Conservation (phyloP, 2,329 filamentous ascomycete genomes). For the Phialophora verrucosa region DNA sequence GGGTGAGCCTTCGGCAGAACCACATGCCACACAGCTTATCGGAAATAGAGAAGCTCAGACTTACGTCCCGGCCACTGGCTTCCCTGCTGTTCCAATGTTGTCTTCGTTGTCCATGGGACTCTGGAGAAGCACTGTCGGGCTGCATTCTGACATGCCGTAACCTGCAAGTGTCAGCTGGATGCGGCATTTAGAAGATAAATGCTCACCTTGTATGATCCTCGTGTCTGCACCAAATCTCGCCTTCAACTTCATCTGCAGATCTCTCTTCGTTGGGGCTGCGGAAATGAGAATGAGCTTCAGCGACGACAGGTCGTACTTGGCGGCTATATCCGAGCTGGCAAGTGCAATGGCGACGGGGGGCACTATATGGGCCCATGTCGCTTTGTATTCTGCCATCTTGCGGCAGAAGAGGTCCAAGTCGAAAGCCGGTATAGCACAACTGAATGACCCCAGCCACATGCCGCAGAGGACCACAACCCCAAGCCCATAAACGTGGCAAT, state of each 20-base stretch:
- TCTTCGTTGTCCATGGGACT: constrained; percentile 52
- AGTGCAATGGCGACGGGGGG: constrained; percentile 66
- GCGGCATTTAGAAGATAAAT: constrained; percentile 55
- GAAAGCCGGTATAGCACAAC: constrained; percentile 62
- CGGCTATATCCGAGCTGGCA: constrained; percentile 58
- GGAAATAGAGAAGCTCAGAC: constrained; percentile 1
- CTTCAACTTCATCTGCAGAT: constrained; percentile 59
- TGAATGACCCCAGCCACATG: constrained; percentile 54
- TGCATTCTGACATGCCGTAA: constrained; percentile 41
- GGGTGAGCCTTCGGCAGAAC: not conserved
- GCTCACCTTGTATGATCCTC: constrained; percentile 49
- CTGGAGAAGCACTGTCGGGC: constrained; percentile 53
- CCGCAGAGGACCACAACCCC: constrained; percentile 56
- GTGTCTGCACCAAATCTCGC: constrained; percentile 55
- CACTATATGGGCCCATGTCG: constrained; percentile 64
- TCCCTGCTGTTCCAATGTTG: constrained; percentile 50
- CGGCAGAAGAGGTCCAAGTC: constrained; percentile 61
- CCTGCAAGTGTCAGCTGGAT: constrained; percentile 11
- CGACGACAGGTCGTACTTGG: constrained; percentile 61
- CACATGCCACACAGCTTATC: not conserved
- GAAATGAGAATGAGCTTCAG: constrained; percentile 58
- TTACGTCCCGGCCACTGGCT: constrained; percentile 27
- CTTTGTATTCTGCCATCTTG: constrained; percentile 56
- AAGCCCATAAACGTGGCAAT: constrained; percentile 52
- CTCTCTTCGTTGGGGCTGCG: constrained; percentile 62